phyloP scores from a whole-genome alignment of 225 moss, liverwort and hornwort species.

The Bryum argenteum region DNA sequence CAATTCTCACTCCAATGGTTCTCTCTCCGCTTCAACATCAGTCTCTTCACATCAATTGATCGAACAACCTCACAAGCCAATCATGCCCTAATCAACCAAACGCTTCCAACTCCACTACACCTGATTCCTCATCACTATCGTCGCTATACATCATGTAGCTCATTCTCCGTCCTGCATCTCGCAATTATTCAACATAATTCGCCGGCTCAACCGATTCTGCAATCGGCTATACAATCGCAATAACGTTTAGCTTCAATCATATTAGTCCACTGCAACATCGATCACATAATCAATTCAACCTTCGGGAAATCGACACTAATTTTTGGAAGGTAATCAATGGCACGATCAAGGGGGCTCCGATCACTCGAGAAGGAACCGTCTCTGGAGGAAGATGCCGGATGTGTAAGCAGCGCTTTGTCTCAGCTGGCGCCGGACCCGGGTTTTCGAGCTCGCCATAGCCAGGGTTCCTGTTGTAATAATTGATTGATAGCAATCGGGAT shows the following conservation, averaged over 20 bases:
- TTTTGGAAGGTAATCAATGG: not conserved
- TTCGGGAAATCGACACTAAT: not conserved
- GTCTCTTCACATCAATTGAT: slow-evolving; percentile 24
- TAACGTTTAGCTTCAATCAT: slow-evolving; percentile 4
- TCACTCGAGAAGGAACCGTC: slow-evolving; percentile 8
- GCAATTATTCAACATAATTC: slow-evolving; percentile 26
- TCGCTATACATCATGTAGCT: slow-evolving; percentile 25
- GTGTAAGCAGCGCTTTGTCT: slow-evolving; percentile 7
- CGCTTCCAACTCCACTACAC: slow-evolving; percentile 52
- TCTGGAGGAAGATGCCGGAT: not conserved
- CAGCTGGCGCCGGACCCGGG: not conserved
- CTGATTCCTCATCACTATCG: slow-evolving; percentile 22
- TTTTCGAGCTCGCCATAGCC: not conserved
- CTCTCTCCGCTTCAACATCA: slow-evolving; percentile 1
- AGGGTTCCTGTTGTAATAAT: not conserved
- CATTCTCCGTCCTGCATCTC: slow-evolving; percentile 26
- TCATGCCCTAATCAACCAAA: slow-evolving; percentile 34
- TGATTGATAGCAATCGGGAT: not conserved
- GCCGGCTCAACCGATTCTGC: not conserved
- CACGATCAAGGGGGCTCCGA: too few relatives aligned
- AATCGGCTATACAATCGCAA: not conserved
- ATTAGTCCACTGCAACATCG: not conserved
- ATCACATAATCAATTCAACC: not conserved
- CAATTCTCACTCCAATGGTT: not conserved
- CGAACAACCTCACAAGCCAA: slow-evolving; percentile 20